Base-by-base conservation (phyloP, 495 filamentous ascomycete species). In the Lasiosphaeris hirsuta region DNA sequence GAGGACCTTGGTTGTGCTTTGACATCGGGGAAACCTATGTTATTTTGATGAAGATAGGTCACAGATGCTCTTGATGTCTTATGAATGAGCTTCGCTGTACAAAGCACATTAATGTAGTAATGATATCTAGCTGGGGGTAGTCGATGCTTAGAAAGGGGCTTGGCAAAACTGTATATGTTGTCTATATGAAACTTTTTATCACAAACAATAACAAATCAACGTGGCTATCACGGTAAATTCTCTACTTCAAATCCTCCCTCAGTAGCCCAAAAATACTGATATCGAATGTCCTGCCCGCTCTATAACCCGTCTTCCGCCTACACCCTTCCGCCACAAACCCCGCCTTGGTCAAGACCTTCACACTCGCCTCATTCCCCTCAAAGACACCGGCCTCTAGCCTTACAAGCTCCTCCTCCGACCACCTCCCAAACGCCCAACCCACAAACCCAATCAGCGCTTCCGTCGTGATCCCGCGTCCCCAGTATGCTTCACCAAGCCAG, bases 221-320 rank as follows among this genome's bases (percentile, higher is more conserved):
- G n/a, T n/a, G 23, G 23, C 23, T 30, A 30, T 30, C 23, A 30
- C 23, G 87, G 61, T 90, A 90, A 10, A 77, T 79, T 15, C 76
- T 10, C 35, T 35, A 49, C 54, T 54, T 35, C 8, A 54, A 18
- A 56, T 78, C 75, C 35, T 69, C 65, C 61, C 72, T 71, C 44
- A 76, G 39, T 40, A 78, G 37, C 7, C 68, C 62, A 47, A 54
- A 76, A 10, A 69, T 11, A 3, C 41, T 10, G 3, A 71, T 57
- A 56, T 71, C 71, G 39, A 69, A 63, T 19, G 67, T 47, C 64
- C 56, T 36, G 1, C 65, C 75, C 14, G 64, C 23, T 61, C 76
- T 78, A 36, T 48, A 64, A 23, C 60, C 60, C 2, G 73, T 72
- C 51, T 65, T 60, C 43, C 77, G 58, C 53, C 66, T 61, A 34